phyloP scores from a whole-genome alignment of 495 filamentous ascomycete species.

The Penicillium odoratum region DNA sequence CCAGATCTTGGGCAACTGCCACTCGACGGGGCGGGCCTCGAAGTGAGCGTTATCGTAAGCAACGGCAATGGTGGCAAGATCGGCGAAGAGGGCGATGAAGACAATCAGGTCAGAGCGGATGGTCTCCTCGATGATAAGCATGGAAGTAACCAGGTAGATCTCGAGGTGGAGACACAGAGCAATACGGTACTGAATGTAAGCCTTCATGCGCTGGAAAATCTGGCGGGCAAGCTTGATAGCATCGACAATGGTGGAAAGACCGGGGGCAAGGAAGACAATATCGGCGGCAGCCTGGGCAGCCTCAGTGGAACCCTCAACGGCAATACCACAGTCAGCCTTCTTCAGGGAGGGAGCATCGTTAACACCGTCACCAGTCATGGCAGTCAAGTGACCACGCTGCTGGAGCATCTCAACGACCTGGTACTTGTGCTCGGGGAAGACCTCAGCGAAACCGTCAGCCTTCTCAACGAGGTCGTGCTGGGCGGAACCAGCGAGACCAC shows the following conservation, averaged over 20 bases:
- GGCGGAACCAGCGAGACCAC: slow-evolving; percentile 69
- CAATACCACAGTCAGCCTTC: slow-evolving; percentile 76
- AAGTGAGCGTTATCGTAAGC: slow-evolving; percentile 78
- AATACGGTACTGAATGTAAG: slow-evolving; percentile 80
- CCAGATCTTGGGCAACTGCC: slow-evolving; percentile 79
- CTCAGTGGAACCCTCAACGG: slow-evolving; percentile 75
- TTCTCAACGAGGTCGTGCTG: slow-evolving; percentile 76
- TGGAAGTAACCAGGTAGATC: slow-evolving; percentile 75
- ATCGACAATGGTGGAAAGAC: slow-evolving; percentile 73
- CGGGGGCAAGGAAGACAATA: slow-evolving; percentile 77
- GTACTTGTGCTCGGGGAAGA: slow-evolving; percentile 78
- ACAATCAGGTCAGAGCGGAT: slow-evolving; percentile 67
- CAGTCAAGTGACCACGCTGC: slow-evolving; percentile 71
- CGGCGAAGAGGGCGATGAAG: slow-evolving; percentile 76
- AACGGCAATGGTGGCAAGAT: slow-evolving; percentile 74
- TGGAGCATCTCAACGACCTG: slow-evolving; percentile 77
- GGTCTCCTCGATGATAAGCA: slow-evolving; percentile 76
- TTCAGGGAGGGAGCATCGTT: slow-evolving; percentile 73
- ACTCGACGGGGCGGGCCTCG: slow-evolving; percentile 70
- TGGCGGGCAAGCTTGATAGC: slow-evolving; percentile 77
- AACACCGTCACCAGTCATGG: slow-evolving; percentile 76
- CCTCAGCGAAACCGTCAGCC: slow-evolving; percentile 74
- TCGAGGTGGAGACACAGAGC: slow-evolving; percentile 74
- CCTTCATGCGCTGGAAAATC: slow-evolving; percentile 84
- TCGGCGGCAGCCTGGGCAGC: slow-evolving; percentile 75